A percentile compares a stretch with the other conserved stretches of the same genome.
Conservation (phyloP, 2,329 filamentous ascomycete species). For the Thermothelomyces thermophilus region DNA sequence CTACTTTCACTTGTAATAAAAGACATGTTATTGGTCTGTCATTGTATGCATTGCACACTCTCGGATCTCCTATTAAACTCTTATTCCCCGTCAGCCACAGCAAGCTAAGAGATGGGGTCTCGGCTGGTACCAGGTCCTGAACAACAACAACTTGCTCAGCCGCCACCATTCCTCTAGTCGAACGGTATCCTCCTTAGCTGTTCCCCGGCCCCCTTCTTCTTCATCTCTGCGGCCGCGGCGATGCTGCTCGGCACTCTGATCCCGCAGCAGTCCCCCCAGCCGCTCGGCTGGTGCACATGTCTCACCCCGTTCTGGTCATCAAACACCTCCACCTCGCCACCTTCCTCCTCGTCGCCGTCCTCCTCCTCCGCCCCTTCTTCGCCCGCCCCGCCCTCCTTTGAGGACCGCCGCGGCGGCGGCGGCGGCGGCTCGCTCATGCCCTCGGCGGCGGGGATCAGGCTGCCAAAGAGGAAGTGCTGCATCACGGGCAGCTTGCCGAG, state of each 20-base stretch:
- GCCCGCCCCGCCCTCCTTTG: too few relatives aligned
- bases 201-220: constrained; percentile 59
- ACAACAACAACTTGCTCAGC: too few relatives aligned
- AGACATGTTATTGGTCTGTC: too few relatives aligned
- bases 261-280: constrained; percentile 95
- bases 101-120: too few relatives aligned
- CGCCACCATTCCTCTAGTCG: constrained; percentile 45
- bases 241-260: constrained; percentile 95
- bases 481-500: constrained; percentile 91
- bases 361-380: constrained; percentile 42
- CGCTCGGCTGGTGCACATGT: constrained; percentile 63
- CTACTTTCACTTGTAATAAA: too few relatives aligned
- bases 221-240: constrained; percentile 82
- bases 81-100: too few relatives aligned
- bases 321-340: constrained; percentile 56
- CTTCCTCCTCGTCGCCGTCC: constrained; percentile 43
- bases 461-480: constrained; percentile 96
- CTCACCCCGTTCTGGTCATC: constrained; percentile 53
- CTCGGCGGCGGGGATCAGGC: constrained; percentile 69
- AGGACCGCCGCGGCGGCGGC: constrained; percentile 28
- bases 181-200: constrained; percentile 71
- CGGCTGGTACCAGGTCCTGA: too few relatives aligned
- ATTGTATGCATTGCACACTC: too few relatives aligned
- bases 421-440: constrained; percentile 64
- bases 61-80: too few relatives aligned